phyloP scores from a whole-genome alignment of 108 stramenopile species.

The Nannochloropsis salina region DNA sequence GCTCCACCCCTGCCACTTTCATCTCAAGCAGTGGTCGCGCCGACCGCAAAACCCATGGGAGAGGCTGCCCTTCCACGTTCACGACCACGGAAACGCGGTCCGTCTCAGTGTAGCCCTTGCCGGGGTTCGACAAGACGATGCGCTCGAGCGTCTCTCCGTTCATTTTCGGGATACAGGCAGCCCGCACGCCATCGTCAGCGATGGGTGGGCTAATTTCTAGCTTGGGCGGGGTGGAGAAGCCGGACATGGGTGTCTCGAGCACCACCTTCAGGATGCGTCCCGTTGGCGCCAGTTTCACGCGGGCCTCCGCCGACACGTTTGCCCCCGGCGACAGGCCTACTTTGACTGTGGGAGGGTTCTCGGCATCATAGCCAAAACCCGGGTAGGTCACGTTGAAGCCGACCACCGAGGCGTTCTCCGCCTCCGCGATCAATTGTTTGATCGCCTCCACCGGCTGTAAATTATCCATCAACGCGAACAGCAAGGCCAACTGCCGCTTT shows the following conservation, averaged over 20 bases:
- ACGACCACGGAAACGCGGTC: constrained; percentile 12
- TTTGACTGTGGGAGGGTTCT: constrained; percentile 36
- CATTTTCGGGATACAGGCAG: constrained; percentile 27
- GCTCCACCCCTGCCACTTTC: constrained; percentile 24
- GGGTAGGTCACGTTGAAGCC: constrained; percentile 32
- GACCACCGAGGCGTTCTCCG: constrained; percentile 41
- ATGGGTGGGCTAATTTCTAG: constrained; percentile 35
- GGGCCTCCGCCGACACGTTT: constrained; percentile 30
- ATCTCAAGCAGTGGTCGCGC: constrained; percentile 37
- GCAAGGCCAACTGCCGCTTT: constrained; percentile 45
- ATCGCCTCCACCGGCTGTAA: constrained; percentile 48
- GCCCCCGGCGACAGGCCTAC: constrained; percentile 30
- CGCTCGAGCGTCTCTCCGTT: constrained; percentile 48
- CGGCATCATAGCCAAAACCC: constrained; percentile 34
- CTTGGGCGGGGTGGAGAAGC: constrained; percentile 31
- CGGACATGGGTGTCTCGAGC: constrained; percentile 33
- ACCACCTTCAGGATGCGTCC: constrained; percentile 41
- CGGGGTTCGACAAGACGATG: constrained; percentile 37
- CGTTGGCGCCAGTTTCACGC: constrained; percentile 29
- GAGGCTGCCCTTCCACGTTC: constrained; percentile 1
- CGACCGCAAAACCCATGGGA: background rate
- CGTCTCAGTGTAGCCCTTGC: constrained; percentile 23
- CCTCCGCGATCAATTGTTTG: constrained; percentile 44
- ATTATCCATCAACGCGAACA: constrained; percentile 41
- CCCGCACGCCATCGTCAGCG: background rate